phyloP scores from a whole-genome alignment of 768 basidiomycete species.

The Cystofilobasidium capitatum region DNA sequence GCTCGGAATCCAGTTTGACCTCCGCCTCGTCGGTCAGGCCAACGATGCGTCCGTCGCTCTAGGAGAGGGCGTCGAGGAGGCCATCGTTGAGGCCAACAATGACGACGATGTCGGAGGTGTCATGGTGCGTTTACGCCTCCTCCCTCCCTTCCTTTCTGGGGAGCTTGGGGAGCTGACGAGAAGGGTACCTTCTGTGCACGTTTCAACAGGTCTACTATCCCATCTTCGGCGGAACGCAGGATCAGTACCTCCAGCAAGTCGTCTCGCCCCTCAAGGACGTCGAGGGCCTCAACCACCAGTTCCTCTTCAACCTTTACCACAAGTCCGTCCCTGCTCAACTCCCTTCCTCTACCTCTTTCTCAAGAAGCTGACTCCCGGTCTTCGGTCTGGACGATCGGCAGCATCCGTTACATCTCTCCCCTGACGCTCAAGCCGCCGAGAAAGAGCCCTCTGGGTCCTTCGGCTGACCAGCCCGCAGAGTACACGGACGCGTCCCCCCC shows the following conservation, averaged over 20 bases:
- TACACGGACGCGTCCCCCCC: slow-evolving; percentile 47
- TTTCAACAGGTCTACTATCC: slow-evolving; percentile 77
- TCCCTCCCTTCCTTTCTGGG: not conserved
- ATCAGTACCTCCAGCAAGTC: slow-evolving; percentile 94
- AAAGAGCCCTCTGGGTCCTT: slow-evolving; percentile 34
- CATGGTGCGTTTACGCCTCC: slow-evolving; percentile 55
- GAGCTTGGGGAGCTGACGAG: not conserved
- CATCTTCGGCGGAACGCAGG: slow-evolving; percentile 85
- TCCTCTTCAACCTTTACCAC: slow-evolving; percentile 80
- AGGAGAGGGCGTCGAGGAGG: slow-evolving; percentile 75
- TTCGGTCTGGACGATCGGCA: slow-evolving; percentile 37
- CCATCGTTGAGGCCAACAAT: slow-evolving; percentile 88
- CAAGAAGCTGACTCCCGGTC: not conserved
- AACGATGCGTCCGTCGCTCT: slow-evolving; percentile 36
- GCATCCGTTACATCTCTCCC: slow-evolving; percentile 86
- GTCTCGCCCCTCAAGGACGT: slow-evolving; percentile 96
- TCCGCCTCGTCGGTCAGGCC: slow-evolving; percentile 56
- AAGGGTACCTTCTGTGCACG: not conserved
- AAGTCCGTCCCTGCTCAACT: slow-evolving; percentile 50
- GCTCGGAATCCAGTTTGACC: slow-evolving; percentile 75
- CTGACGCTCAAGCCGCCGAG: slow-evolving; percentile 49
- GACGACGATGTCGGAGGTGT: slow-evolving; percentile 79
- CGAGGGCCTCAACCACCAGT: slow-evolving; percentile 87
- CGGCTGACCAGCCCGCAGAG: slow-evolving; percentile 29
- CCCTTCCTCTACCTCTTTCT: not conserved